phyloP scores from a whole-genome alignment of 768 basidiomycete genomes.

The Punctularia strigosozonata region DNA sequence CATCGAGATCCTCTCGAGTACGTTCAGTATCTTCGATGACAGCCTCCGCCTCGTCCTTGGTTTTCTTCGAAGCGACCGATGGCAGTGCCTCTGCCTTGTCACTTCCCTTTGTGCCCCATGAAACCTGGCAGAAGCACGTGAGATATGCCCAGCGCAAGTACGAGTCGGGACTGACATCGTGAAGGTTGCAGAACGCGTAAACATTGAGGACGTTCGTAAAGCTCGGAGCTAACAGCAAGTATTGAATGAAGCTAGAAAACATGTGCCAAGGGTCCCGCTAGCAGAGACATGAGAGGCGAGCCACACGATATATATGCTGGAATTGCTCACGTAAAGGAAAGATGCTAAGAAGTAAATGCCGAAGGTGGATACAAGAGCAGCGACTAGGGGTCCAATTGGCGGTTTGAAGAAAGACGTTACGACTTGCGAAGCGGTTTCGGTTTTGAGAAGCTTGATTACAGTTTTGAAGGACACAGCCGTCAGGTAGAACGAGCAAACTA shows the following conservation, averaged over 20 bases:
- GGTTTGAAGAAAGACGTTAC: slow-evolving; percentile 74
- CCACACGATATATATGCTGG: not conserved
- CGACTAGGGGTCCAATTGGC: slow-evolving; percentile 71
- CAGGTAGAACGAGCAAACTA: slow-evolving; percentile 79
- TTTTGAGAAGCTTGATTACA: not conserved
- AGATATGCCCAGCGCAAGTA: not conserved
- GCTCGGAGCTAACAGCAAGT: slow-evolving; percentile 80
- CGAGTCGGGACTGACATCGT: slow-evolving; percentile 73
- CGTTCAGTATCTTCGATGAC: slow-evolving; percentile 82
- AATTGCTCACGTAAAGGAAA: slow-evolving; percentile 63
- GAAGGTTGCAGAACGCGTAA: slow-evolving; percentile 95
- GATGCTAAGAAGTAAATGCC: slow-evolving; percentile 85
- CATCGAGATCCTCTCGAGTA: slow-evolving; percentile 82
- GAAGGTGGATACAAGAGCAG: slow-evolving; percentile 81
- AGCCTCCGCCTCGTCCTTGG: slow-evolving; percentile 55
- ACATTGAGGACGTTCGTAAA: slow-evolving; percentile 95
- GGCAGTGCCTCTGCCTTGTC: slow-evolving; percentile 92
- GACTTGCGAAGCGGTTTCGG: slow-evolving; percentile 4
- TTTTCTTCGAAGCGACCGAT: slow-evolving; percentile 76
- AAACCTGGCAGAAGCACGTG: slow-evolving; percentile 37
- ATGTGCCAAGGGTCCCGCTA: slow-evolving; percentile 97
- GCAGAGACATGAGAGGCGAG: slow-evolving; percentile 3
- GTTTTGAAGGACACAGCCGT: slow-evolving; percentile 66
- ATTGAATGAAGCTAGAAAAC: slow-evolving; percentile 89
- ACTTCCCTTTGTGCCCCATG: slow-evolving; percentile 92